phyloP scores from a whole-genome alignment of 2,329 filamentous ascomycete genomes.

The Aspergillus candidus region DNA sequence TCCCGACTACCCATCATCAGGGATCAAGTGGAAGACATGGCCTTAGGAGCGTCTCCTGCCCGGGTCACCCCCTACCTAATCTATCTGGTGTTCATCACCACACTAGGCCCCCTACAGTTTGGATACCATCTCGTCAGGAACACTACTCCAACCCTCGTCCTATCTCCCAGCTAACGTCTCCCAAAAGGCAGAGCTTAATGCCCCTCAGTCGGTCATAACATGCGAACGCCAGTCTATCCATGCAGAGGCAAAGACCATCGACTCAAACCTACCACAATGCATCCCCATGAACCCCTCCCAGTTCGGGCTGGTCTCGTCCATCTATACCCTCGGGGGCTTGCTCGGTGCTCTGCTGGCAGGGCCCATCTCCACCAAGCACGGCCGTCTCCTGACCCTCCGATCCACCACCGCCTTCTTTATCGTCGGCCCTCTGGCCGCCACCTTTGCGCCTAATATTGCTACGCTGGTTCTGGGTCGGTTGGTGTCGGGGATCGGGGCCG shows the following conservation, averaged over 20 bases:
- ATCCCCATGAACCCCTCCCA: slow-evolving; percentile 78
- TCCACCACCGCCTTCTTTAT: slow-evolving; percentile 71
- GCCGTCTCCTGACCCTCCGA: slow-evolving; percentile 70
- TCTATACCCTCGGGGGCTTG: slow-evolving; percentile 86
- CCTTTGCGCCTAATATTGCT: slow-evolving; percentile 60
- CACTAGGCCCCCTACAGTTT: slow-evolving; percentile 85
- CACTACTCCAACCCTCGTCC: slow-evolving; percentile 1
- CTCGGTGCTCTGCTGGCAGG: slow-evolving; percentile 75
- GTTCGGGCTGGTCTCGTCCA: slow-evolving; percentile 81
- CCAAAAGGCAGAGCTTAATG: slow-evolving; percentile 80
- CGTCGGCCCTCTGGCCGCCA: slow-evolving; percentile 68
- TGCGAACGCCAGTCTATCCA: slow-evolving; percentile 60
- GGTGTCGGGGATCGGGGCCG: slow-evolving; percentile 75
- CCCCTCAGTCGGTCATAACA: slow-evolving; percentile 87
- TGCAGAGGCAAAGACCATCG: slow-evolving; percentile 11
- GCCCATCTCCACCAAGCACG: slow-evolving; percentile 68
- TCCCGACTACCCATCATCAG: too few relatives aligned
- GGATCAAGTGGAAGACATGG: too few relatives aligned
- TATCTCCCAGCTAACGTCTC: neutral
- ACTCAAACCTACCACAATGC: slow-evolving; percentile 55
- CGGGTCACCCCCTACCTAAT: slow-evolving; percentile 68
- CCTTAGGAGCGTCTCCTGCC: too few relatives aligned
- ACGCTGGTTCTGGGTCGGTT: slow-evolving; percentile 69
- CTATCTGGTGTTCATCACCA: slow-evolving; percentile 67
- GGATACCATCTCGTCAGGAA: slow-evolving; percentile 76